Evolutionary conservation across 2,329 filamentous ascomycete genomes (phyloP).

Genomic region (Penicillium brevicompactum): DNA sequence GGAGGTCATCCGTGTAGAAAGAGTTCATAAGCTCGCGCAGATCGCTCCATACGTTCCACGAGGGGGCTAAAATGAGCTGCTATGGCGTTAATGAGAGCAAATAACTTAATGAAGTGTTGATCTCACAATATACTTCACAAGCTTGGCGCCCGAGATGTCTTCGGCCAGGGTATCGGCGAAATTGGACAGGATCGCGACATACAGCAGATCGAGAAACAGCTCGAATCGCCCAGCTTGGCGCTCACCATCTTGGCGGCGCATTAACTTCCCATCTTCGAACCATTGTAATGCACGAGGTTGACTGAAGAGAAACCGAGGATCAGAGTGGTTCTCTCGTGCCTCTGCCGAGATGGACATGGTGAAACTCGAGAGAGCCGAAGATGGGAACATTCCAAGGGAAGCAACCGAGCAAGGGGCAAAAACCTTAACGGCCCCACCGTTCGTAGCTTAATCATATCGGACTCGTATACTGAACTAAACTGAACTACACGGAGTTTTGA

Average conservation of each 20-base stretch:
- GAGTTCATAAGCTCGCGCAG: conserved; percentile 56
- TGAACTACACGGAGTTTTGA: no score
- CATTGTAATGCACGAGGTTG: conserved; percentile 47
- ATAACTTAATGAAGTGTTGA: background rate
- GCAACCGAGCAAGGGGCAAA: conserved; percentile 3
- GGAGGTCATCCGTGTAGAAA: conserved; percentile 55
- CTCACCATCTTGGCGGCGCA: conserved; percentile 48
- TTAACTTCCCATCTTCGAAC: conserved; percentile 48
- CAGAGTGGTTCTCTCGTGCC: conserved; percentile 10
- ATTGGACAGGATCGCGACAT: conserved; percentile 55
- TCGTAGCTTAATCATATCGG: conserved; percentile 1
- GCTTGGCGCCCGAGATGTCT: conserved; percentile 45
- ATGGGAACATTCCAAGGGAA: background rate
- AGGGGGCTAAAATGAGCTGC: conserved; percentile 49
- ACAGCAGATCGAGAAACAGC: conserved; percentile 54
- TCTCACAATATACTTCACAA: conserved; percentile 50
- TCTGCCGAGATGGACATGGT: background rate
- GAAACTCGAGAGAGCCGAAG: background rate
- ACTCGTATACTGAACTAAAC: no score
- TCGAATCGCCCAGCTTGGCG: conserved; percentile 52
- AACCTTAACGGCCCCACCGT: conserved; percentile 4
- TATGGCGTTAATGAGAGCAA: background rate
- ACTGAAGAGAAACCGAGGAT: conserved; percentile 32
- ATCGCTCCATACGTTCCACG: conserved; percentile 56
- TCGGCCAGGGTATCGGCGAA: conserved; percentile 54